A percentile compares a stretch with the other conserved stretches of the same genome.
Conservation (phyloP, 805 yeast species). For the Teunomyces funiuensis region DNA sequence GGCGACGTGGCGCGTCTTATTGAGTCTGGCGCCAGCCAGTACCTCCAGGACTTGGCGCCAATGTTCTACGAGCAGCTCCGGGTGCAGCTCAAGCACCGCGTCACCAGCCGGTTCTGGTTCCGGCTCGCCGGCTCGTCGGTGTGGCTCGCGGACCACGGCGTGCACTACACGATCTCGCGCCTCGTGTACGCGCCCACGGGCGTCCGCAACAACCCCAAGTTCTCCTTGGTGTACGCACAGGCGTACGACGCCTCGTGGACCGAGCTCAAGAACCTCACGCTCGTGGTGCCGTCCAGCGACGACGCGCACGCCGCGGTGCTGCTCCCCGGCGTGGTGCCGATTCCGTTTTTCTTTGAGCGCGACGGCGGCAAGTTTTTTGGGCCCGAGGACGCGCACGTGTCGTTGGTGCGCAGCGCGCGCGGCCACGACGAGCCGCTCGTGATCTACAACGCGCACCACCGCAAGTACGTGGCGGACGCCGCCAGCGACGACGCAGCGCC, state of each 20-base stretch:
- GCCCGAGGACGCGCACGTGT: constrained; percentile 52
- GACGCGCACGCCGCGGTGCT: constrained; percentile 7
- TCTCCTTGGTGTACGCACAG: constrained; percentile 25
- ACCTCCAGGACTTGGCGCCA: constrained; percentile 24
- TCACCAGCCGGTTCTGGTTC: constrained; percentile 38
- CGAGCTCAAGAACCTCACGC: constrained; percentile 17
- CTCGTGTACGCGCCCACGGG: constrained; percentile 26
- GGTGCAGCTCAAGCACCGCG: constrained; percentile 9
- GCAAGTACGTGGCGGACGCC: constrained; percentile 9
- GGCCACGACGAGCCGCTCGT: constrained; percentile 48
- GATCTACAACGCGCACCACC: constrained; percentile 38
- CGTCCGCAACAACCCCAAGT: constrained; percentile 23
- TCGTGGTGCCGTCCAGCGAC: constrained; percentile 22
- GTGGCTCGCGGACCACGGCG: constrained; percentile 52
- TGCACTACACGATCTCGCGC: constrained; percentile 46
- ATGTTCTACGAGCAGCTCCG: constrained; percentile 23
- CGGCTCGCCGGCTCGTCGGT: constrained; percentile 52
- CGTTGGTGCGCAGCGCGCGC: constrained; percentile 29
- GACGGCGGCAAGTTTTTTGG: constrained; percentile 32
- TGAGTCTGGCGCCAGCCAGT: constrained; percentile 15
- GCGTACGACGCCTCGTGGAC: constrained; percentile 22
- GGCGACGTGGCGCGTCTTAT: constrained; percentile 4
- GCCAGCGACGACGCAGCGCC: constrained; percentile 3
- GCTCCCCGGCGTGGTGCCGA: constrained; percentile 30
- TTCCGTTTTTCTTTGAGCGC: constrained; percentile 29